These are phyloP conservation scores for Entophlyctis luteolus DNA, from an alignment of 192 early-diverging fungal genomes.

Conservation along the genomic window DNA sequence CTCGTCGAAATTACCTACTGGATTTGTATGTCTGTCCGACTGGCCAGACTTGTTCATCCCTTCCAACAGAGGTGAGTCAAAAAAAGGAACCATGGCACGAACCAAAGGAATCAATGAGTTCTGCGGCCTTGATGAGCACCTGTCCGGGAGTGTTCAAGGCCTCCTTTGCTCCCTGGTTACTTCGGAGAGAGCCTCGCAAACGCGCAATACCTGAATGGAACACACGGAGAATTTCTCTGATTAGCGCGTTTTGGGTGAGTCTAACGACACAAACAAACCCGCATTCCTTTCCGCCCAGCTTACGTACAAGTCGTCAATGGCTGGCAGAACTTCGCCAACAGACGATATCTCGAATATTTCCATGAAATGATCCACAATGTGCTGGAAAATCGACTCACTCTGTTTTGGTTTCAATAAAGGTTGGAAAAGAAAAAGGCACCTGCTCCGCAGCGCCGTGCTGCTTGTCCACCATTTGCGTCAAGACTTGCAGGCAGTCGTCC, in stretches of 20 bases:
- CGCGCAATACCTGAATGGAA: constrained; percentile 14
- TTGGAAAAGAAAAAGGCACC: neutral
- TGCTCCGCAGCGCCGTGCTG: neutral
- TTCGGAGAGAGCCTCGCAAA: neutral
- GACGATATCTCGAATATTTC: constrained; percentile 41
- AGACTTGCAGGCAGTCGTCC: constrained; percentile 17
- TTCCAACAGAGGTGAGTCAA: no score
- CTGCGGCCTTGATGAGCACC: constrained; percentile 11
- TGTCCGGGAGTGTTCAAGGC: constrained; percentile 9
- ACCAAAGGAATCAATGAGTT: constrained; percentile 24
- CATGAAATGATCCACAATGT: constrained; percentile 33
- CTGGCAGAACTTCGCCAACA: constrained; percentile 23
- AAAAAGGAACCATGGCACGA: no score
- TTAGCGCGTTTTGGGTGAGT: neutral
- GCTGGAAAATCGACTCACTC: neutral
- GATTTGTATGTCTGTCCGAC: no score
- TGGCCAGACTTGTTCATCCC: no score
- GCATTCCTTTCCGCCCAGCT: constrained; percentile 35
- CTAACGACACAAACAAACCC: constrained; percentile 21
- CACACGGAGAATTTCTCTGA: neutral
- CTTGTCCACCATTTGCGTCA: constrained; percentile 3
- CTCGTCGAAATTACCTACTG: no score
- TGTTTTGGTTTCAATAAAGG: neutral
- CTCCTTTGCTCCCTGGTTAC: neutral
- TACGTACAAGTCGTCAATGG: constrained; percentile 46